phyloP scores from a whole-genome alignment of 305 asterid species.

The Fraxinus platypoda region DNA sequence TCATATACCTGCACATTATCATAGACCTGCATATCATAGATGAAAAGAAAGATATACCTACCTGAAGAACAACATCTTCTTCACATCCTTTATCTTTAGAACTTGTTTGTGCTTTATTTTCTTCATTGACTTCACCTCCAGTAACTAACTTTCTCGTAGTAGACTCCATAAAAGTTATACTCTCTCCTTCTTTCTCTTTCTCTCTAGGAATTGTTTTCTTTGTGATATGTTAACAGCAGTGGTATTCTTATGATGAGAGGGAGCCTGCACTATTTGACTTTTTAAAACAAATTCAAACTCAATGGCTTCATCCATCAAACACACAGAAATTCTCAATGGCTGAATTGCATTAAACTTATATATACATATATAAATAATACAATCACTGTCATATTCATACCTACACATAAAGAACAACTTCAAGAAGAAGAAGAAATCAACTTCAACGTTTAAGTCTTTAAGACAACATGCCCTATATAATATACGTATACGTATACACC shows the following conservation, averaged over 20 bases:
- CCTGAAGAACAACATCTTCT: conserved; percentile 51
- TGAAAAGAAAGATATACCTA: conserved; percentile 13
- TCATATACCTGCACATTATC: not conserved
- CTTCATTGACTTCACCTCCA: conserved; percentile 31
- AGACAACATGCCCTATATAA: conserved; percentile 25
- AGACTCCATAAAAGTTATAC: conserved; percentile 33
- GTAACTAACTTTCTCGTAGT: conserved; percentile 38
- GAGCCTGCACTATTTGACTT: conserved; percentile 60
- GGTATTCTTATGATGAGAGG: conserved; percentile 39
- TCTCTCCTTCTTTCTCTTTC: not conserved
- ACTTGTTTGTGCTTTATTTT: conserved; percentile 37
- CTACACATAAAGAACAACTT: conserved; percentile 31
- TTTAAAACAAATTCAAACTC: conserved; percentile 45
- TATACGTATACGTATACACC: not conserved
- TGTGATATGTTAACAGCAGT: conserved; percentile 28
- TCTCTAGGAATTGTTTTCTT: not conserved
- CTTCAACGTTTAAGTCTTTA: conserved; percentile 67
- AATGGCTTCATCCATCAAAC: conserved; percentile 49
- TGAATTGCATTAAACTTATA: conserved; percentile 25
- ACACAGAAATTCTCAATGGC: conserved; percentile 66
- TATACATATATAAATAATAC: not conserved
- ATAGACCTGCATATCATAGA: not conserved
- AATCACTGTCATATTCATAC: conserved; percentile 31
- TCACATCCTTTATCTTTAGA: conserved; percentile 43
- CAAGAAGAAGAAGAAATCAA: conserved; percentile 56